Percentiles rank a stretch among this genome's conserved stretches.
These are phyloP conservation scores for Termitomyces sp. DNA, from an alignment of 768 basidiomycete genomes.

Conservation along the genomic window DNA sequence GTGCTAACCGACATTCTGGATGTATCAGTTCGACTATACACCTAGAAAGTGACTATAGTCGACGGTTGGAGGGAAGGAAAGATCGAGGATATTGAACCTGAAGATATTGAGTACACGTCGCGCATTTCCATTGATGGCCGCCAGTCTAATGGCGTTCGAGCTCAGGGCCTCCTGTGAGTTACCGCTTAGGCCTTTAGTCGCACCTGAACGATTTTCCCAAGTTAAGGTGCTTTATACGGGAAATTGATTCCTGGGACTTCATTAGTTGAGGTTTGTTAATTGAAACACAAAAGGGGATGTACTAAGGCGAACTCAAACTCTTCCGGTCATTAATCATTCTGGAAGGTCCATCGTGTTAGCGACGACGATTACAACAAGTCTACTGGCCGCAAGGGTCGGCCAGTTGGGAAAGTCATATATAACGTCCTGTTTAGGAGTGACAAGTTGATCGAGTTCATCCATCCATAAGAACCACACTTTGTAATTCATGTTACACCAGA, in stretches of 20 bases:
- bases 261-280: not conserved
- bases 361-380: constrained; percentile 91
- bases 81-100: constrained; percentile 42
- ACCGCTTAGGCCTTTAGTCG: constrained; percentile 54
- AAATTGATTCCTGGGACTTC: constrained; percentile 74
- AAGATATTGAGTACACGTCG: constrained; percentile 91
- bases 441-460: constrained; percentile 97
- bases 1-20: constrained; percentile 43
- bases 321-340: constrained; percentile 86
- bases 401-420: constrained; percentile 99
- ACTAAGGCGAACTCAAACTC: constrained; percentile 92
- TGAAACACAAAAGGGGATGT: constrained; percentile 1
- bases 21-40: constrained; percentile 81
- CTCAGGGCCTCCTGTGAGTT: constrained; percentile 49
- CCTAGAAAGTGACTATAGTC: constrained; percentile 26
- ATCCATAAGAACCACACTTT: constrained; percentile 94
- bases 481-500: not conserved
- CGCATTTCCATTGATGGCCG: constrained; percentile 87
- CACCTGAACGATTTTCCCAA: constrained; percentile 83
- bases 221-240: constrained; percentile 75
- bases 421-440: constrained; percentile 95
- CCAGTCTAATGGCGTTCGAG: constrained; percentile 75
- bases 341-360: constrained; percentile 99
- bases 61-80: not conserved
- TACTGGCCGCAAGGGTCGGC: constrained; percentile 86